These are phyloP conservation scores for Phytophthora tubulina DNA, from an alignment of 352 stramenopile genomes.

Conservation along the genomic window DNA sequence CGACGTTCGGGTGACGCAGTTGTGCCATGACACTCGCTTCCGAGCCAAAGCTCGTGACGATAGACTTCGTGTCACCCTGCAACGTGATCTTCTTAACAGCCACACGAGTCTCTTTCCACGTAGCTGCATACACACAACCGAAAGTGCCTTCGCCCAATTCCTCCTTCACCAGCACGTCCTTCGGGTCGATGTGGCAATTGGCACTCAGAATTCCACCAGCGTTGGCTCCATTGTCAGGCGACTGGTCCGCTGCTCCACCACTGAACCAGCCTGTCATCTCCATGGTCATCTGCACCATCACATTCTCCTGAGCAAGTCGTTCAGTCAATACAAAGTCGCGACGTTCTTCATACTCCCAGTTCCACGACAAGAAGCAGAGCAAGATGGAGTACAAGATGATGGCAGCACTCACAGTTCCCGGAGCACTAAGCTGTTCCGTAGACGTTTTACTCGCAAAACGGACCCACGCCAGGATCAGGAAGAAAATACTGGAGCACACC, in stretches of 20 bases:
- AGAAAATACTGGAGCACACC: slow-evolving; percentile 68
- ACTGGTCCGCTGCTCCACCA: slow-evolving; percentile 67
- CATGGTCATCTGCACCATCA: slow-evolving; percentile 91
- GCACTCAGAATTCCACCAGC: slow-evolving; percentile 72
- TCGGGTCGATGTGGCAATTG: slow-evolving; percentile 87
- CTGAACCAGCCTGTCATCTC: slow-evolving; percentile 91
- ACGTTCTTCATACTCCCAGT: slow-evolving; percentile 91
- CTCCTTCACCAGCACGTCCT: slow-evolving; percentile 83
- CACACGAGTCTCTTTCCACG: slow-evolving; percentile 85
- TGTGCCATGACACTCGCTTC: slow-evolving; percentile 88
- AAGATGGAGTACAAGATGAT: slow-evolving; percentile 84
- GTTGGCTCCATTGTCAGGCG: slow-evolving; percentile 47
- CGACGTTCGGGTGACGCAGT: slow-evolving; percentile 84
- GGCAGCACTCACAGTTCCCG: slow-evolving; percentile 75
- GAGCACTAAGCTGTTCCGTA: slow-evolving; percentile 62
- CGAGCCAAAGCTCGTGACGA: slow-evolving; percentile 85
- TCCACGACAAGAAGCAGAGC: slow-evolving; percentile 84
- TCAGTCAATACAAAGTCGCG: slow-evolving; percentile 86
- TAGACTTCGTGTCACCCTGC: slow-evolving; percentile 81
- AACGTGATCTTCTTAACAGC: slow-evolving; percentile 89
- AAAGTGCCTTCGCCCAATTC: slow-evolving; percentile 84
- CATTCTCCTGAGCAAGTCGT: slow-evolving; percentile 84
- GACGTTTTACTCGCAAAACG: slow-evolving; percentile 47
- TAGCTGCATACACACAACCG: slow-evolving; percentile 76
- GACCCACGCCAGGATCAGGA: slow-evolving; percentile 82